phyloP scores from a whole-genome alignment of 2,329 filamentous ascomycete genomes.

The Sarocladiaceae sp. region DNA sequence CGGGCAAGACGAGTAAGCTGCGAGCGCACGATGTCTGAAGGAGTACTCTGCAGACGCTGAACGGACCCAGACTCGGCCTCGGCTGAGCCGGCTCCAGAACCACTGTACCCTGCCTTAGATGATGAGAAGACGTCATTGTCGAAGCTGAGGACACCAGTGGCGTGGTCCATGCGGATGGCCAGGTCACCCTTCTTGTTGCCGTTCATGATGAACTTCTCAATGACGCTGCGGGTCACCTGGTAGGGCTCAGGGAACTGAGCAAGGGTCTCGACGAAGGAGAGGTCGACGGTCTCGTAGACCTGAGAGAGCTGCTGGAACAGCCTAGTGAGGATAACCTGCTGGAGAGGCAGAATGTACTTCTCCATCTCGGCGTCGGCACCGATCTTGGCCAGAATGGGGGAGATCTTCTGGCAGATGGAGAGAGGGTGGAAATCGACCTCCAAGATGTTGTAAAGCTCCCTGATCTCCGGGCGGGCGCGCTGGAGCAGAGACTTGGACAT shows the following conservation, averaged over 20 bases:
- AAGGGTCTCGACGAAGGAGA: conserved; percentile 86
- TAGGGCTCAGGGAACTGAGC: conserved; percentile 95
- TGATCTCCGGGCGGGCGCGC: conserved; percentile 88
- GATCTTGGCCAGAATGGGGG: conserved; percentile 89
- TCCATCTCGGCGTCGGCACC: conserved; percentile 92
- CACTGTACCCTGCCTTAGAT: conserved; percentile 81
- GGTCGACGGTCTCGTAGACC: conserved; percentile 96
- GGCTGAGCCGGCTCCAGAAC: conserved; percentile 77
- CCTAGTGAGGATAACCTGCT: conserved; percentile 96
- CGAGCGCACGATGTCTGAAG: conserved; percentile 93
- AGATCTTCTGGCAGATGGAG: conserved; percentile 98
- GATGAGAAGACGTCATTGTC: conserved; percentile 98
- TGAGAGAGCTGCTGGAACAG: conserved; percentile 99
- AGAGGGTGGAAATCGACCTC: conserved; percentile 99
- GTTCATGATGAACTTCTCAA: conserved; percentile 99
- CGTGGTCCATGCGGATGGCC: conserved; percentile 92
- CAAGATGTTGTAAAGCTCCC: conserved; percentile 95
- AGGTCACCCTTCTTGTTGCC: conserved; percentile 99
- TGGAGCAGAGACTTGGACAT: conserved; percentile 91
- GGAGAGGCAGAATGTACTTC: conserved; percentile 89
- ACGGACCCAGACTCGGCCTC: conserved; percentile 79
- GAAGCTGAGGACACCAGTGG: conserved; percentile 90
- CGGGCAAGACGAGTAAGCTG: conserved; percentile 89
- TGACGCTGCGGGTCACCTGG: conserved; percentile 81
- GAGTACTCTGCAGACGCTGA: conserved; percentile 94